phyloP scores from a whole-genome alignment of 768 basidiomycete genomes.

The Pholiota molesta region DNA sequence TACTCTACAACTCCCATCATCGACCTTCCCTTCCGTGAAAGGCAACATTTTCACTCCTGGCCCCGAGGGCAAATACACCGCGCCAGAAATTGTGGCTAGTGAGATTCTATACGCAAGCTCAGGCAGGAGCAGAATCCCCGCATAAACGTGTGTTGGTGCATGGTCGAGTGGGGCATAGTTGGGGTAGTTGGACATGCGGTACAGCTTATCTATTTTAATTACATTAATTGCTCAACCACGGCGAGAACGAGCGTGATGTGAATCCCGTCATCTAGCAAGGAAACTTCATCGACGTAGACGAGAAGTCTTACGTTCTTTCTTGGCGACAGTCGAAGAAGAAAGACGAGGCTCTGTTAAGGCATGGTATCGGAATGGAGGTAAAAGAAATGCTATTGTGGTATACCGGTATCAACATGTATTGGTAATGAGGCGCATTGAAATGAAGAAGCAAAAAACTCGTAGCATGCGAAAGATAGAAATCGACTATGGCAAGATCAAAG shows the following conservation, averaged over 20 bases:
- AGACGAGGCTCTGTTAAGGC: too few species aligned
- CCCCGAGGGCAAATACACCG: slow-evolving; percentile 47
- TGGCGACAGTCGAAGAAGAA: too few species aligned
- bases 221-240: slow-evolving; percentile 10
- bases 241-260: neutral
- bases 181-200: slow-evolving; percentile 4
- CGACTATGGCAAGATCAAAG: neutral
- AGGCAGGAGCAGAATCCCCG: slow-evolving; percentile 48
- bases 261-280: neutral
- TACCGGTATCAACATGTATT: neutral
- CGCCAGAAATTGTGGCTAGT: slow-evolving; percentile 58
- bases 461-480: neutral
- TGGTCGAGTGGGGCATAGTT: neutral
- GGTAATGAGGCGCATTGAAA: neutral
- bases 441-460: neutral
- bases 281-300: too few species aligned
- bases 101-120: slow-evolving; percentile 75
- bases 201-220: slow-evolving; percentile 12
- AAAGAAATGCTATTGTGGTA: neutral
- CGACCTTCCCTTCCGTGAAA: slow-evolving; percentile 63
- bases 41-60: slow-evolving; percentile 57
- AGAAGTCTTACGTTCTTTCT: too few species aligned
- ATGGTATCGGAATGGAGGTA: neutral
- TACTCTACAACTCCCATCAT: slow-evolving; percentile 68
- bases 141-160: slow-evolving; percentile 2